A percentile compares a stretch with the other conserved stretches of the same genome.
These are phyloP conservation scores for Aureobasidium subglaciale DNA, from an alignment of 2,329 filamentous ascomycete species.

Conservation along the genomic window DNA sequence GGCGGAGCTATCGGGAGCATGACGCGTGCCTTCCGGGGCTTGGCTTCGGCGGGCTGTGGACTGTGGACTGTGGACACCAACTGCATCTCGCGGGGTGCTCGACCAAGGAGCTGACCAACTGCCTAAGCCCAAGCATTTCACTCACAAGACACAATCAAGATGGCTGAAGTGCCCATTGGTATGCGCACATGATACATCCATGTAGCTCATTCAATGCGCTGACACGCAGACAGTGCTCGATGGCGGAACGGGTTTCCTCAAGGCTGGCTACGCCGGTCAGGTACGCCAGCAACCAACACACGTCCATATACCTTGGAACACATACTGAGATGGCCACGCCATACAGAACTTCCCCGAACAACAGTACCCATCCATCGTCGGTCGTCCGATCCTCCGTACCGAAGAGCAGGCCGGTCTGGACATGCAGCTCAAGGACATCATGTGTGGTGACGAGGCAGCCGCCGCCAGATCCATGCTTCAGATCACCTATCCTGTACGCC, in stretches of 20 bases:
- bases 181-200: conserved; percentile 18
- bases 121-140: not conserved
- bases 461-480: conserved; percentile 95
- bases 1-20: not conserved
- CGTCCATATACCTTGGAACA: not conserved
- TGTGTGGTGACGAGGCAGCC: conserved; percentile 98
- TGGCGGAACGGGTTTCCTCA: conserved; percentile 98
- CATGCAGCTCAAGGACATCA: conserved; percentile 88
- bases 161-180: conserved; percentile 47
- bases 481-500: conserved; percentile 80
- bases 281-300: conserved; percentile 36
- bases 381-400: conserved; percentile 91
- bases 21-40: conserved; percentile 13
- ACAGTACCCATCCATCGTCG: conserved; percentile 97
- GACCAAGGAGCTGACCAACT: not conserved
- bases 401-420: conserved; percentile 71
- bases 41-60: not conserved
- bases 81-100: conserved; percentile 6
- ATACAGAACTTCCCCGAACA: conserved; percentile 93
- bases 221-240: conserved; percentile 68
- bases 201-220: conserved; percentile 19
- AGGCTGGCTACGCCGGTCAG: conserved; percentile 95
- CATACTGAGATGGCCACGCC: not conserved
- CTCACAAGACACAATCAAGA: conserved; percentile 22
- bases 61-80: not conserved